Evolutionary conservation across 2,329 filamentous ascomycete species (phyloP), one percentile per base, ranked within the genome.

Genomic region (Aulographum hederae): DNA sequence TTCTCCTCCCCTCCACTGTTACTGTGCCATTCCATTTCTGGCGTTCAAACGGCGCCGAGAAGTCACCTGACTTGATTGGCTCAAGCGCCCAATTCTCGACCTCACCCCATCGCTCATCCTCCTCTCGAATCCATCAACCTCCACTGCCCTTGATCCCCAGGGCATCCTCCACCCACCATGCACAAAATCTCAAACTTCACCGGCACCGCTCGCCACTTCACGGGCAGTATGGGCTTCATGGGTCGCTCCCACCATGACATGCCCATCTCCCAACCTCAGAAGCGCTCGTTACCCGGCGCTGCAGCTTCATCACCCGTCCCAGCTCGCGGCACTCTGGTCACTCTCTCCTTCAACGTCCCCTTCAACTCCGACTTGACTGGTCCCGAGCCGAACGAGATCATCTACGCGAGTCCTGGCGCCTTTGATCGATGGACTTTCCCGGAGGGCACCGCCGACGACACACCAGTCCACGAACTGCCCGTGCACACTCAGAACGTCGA

Each of bases 281-380:
- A 72, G 54, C 68, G 69, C 51, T 64, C 49, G 46, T 65, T 46
- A 49, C 60, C 60, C 14, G 59, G 18, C 14, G 10, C 25, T 15
- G 45, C 45, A 15, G 46, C 48, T 6, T 41, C 47, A 30, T 56
- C 73, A 45, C 73, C 78, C 41, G 71, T 77, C 36, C 73, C 77
- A 41, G 64, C 75, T 39, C 67, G 76, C 48, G 78, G 86, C 51
- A 65, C 75, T 32, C 73, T 73, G 41, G 80, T 95, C 55, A 82
- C 91, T 56, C 77, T 93, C 53, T 86, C 82, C 41, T 95, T 98
- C 73, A 95, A 94, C 52, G 78, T 98, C 30, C 89, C 89, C 38
- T 94, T 95, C 58, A 76, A 84, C 43, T 92, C 81, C 40, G 86
- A 86, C 46, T 73, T 98, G 38, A 71, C 80, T 39, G 89, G 89